Conservation (phyloP, 164 flowering plant species). For the Piper longum region DNA sequence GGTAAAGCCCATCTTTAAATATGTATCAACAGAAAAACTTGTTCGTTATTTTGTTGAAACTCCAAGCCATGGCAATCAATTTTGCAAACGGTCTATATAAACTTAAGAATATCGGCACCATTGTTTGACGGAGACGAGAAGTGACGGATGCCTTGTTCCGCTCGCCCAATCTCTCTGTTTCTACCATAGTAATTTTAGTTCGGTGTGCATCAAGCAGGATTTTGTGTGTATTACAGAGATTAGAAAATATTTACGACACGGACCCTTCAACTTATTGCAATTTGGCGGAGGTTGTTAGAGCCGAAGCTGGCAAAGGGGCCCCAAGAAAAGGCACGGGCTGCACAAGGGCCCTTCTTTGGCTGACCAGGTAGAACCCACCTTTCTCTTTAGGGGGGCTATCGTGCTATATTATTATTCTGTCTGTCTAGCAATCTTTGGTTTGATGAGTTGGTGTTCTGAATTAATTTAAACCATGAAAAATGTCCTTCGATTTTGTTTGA, state of each 20-base stretch:
- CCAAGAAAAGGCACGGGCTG: constrained; percentile 46
- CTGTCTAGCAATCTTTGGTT: too few relatives aligned
- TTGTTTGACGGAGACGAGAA: not conserved
- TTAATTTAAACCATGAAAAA: not conserved
- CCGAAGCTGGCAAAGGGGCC: constrained; percentile 48
- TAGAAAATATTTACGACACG: constrained; percentile 38
- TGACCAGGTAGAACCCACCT: constrained; percentile 42
- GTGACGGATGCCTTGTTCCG: not conserved
- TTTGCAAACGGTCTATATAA: too few relatives aligned
- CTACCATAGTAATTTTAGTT: not conserved
- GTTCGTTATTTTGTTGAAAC: not conserved
- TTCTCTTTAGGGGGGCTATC: not conserved
- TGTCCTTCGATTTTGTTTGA: not conserved
- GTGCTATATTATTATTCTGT: not conserved
- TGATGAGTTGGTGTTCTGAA: too few relatives aligned
- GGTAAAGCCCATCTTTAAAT: constrained; percentile 18
- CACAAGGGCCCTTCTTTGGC: constrained; percentile 68
- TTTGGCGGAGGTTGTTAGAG: constrained; percentile 57
- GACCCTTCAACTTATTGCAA: constrained; percentile 42
- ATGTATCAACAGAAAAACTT: not conserved
- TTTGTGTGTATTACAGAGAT: constrained; percentile 24
- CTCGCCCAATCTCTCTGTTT: not conserved
- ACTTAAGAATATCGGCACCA: not conserved
- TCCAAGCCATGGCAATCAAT: too few relatives aligned
- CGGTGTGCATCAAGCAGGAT: not conserved